Evolutionary conservation across 1,284 basidiomycete species (phyloP), one percentile per base, ranked within the genome.

Genomic region (Sphaerobolus stellatus): DNA sequence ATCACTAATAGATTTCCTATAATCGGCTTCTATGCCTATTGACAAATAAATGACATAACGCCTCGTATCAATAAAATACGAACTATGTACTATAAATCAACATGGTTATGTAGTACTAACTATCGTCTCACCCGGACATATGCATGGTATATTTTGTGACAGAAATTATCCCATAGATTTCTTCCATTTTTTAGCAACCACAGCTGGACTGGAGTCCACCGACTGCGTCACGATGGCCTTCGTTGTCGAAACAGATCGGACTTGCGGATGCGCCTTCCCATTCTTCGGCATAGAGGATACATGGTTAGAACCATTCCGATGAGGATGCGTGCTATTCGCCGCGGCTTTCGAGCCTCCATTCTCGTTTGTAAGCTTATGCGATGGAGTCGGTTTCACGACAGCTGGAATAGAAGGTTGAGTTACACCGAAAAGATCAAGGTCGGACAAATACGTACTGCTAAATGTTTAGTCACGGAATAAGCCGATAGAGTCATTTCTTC

Each of bases 381-480:
- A 25, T 14, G 33, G 34, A 13, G 25, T 33, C 44, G 49, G 20
- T 14, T 9, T 33, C 28, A 13, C 24, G 44, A 24, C 50, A n/a
- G 27, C 20, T 31, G 33, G 16, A 50, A 30, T n/a, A 43, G 53
- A 33, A 30, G 27, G 3, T n/a, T 49, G 22, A 45, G 46, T 22
- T 51, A 40, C 47, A 56, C 56, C 56, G 51, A 48, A 48, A 40
- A 34, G 16, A 24, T 25, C 43, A 49, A 38, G 24, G 27, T 24
- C 49, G 16, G 59, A 51, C 25, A 29, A n/a, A 29, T 2, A 25
- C 13, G 16, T 31, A 52, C 58, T 62, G 82, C 82, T 65, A 41
- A 82, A 62, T 4, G 74, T 71, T 57, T 79, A 72, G 16, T 69
- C 62, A 58, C 71, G 74, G 69, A 86, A 86, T 7, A 85, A 64